A percentile compares a stretch with the other conserved stretches of the same genome.
Conservation (phyloP, 2,329 filamentous ascomycete species). For the Gyromitra esculenta region DNA sequence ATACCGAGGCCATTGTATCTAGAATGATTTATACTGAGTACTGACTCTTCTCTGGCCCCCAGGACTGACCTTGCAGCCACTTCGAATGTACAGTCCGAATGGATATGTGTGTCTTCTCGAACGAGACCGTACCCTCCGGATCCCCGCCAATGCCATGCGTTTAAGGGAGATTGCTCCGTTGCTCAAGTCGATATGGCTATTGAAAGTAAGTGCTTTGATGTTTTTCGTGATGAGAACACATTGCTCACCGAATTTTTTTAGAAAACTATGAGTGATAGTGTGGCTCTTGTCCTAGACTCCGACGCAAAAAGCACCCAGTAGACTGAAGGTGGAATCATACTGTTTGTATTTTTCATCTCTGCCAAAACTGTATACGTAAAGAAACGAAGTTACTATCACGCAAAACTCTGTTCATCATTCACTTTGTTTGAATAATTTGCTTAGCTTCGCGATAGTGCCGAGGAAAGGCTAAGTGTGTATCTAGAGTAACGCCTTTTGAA, state of each 20-base stretch:
- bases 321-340: no score
- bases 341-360: no score
- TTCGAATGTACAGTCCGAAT: not conserved
- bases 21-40: not conserved
- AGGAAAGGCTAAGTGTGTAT: no score
- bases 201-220: not conserved
- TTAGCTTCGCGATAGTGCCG: no score
- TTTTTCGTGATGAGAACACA: not conserved
- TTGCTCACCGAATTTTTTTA: not conserved
- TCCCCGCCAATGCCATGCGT: slow-evolving; percentile 3
- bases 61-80: not conserved
- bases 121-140: not conserved
- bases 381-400: no score
- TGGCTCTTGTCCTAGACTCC: not conserved
- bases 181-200: not conserved
- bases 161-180: not conserved
- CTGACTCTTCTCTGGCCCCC: not conserved
- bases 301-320: not conserved
- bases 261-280: not conserved
- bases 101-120: not conserved
- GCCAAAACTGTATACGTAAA: no score
- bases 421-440: no score
- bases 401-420: no score
- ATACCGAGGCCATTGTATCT: not conserved
- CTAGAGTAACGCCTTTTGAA: no score